Conservation (phyloP, 768 basidiomycete species). For the Porpolomopsis calyptriformis region DNA sequence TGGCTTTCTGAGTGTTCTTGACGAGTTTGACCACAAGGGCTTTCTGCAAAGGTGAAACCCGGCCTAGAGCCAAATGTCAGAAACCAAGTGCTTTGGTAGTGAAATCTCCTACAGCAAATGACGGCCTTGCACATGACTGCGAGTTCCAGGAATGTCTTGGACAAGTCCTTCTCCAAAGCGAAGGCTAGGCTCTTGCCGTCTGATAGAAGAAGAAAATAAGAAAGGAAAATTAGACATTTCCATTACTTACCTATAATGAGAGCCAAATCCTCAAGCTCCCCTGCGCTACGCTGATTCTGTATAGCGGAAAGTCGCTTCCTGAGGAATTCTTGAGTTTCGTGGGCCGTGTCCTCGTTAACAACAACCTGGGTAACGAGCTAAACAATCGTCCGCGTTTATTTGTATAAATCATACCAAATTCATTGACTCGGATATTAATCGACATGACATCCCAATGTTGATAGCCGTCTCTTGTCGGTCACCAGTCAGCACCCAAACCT, state of each 20-base stretch:
- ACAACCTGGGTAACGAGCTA: conserved; percentile 56
- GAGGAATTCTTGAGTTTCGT: conserved; percentile 77
- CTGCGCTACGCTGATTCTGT: conserved; percentile 82
- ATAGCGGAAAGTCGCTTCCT: conserved; percentile 84
- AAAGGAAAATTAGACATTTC: neutral
- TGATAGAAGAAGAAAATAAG: conserved; percentile 20
- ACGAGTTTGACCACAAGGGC: conserved; percentile 98
- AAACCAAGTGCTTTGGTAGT: neutral
- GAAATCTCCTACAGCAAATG: conserved; percentile 67
- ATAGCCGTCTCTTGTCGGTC: conserved; percentile 99
- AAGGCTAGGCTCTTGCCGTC: conserved; percentile 92
- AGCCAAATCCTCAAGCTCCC: conserved; percentile 91
- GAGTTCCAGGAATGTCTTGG: conserved; percentile 83
- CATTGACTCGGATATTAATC: conserved; percentile 97
- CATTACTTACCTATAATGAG: conserved; percentile 71
- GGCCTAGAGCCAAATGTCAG: conserved; percentile 40
- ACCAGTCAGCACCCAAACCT: conserved; percentile 97
- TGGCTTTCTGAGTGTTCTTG: conserved; percentile 89
- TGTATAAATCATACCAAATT: conserved; percentile 56
- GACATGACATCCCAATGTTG: conserved; percentile 97
- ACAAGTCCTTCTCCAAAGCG: conserved; percentile 88
- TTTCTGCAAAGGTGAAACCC: conserved; percentile 95
- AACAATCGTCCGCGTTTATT: neutral
- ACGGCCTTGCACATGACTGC: conserved; percentile 99
- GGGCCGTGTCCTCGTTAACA: conserved; percentile 80